Percentiles rank a stretch among this genome's conserved stretches.
These are phyloP conservation scores for Septoria linicola DNA, from an alignment of 2,329 filamentous ascomycete species.

Conservation along the genomic window DNA sequence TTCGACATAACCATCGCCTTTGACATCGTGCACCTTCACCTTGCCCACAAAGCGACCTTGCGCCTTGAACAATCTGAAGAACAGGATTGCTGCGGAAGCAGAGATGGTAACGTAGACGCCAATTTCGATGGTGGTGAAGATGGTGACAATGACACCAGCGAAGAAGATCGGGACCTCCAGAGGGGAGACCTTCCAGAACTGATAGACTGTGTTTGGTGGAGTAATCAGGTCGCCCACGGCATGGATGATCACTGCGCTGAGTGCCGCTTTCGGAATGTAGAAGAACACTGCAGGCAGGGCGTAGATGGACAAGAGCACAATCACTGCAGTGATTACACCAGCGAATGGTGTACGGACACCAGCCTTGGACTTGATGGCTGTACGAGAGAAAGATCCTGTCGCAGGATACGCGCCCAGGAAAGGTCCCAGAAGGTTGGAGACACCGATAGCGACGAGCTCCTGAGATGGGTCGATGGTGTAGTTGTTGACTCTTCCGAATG, in stretches of 20 bases:
- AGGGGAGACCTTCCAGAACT: conserved; percentile 92
- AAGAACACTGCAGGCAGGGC: conserved; percentile 85
- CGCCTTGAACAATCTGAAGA: conserved; percentile 81
- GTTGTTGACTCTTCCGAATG: conserved; percentile 92
- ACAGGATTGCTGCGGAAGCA: conserved; percentile 71
- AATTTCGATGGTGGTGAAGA: conserved; percentile 86
- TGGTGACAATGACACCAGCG: conserved; percentile 81
- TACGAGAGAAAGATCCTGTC: conserved; percentile 93
- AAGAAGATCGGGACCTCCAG: conserved; percentile 92
- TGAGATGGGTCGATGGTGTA: conserved; percentile 95
- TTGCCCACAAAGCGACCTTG: conserved; percentile 80
- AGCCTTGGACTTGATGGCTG: conserved; percentile 95
- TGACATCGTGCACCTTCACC: conserved; percentile 79
- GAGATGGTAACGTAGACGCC: conserved; percentile 86
- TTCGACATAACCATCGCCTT: conserved; percentile 71
- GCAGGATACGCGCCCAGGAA: conserved; percentile 90
- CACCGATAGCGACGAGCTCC: conserved; percentile 90
- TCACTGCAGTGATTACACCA: conserved; percentile 79
- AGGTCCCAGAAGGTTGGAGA: conserved; percentile 84
- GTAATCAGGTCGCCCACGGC: conserved; percentile 92
- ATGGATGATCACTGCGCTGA: conserved; percentile 91
- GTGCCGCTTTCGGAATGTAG: conserved; percentile 79
- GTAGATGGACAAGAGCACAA: conserved; percentile 89
- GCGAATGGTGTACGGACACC: conserved; percentile 89
- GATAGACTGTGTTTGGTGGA: conserved; percentile 84